A percentile compares a stretch with the other conserved stretches of the same genome.
Evolutionary conservation across 441 rosid species (phyloP).

Genomic region (Croton setiger): DNA sequence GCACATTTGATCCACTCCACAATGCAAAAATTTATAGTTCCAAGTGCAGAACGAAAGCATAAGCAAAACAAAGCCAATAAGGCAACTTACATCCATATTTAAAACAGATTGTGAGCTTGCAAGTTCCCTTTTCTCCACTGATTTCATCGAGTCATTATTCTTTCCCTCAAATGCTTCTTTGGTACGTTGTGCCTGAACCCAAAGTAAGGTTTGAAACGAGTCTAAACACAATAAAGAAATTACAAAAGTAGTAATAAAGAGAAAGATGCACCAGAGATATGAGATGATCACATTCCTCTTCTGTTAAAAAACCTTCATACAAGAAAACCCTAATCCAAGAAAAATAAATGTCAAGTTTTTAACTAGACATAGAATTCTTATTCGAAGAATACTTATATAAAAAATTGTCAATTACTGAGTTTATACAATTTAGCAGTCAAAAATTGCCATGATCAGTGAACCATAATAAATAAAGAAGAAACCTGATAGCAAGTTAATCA

Average conservation of each 20-base stretch:
- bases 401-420: background rate
- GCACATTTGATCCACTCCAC: background rate
- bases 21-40: background rate
- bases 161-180: constrained; percentile 26
- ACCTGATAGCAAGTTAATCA: constrained; percentile 14
- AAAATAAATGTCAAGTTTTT: constrained; percentile 26
- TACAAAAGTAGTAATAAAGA: background rate
- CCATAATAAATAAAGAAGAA: constrained; percentile 10
- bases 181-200: constrained; percentile 36
- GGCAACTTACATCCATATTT: constrained; percentile 42
- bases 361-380: constrained; percentile 6
- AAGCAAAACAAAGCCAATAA: background rate
- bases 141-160: constrained; percentile 25
- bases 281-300: constrained; percentile 82
- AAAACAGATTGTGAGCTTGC: constrained; percentile 34
- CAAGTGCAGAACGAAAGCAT: background rate
- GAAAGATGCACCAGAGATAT: constrained; percentile 47
- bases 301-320: constrained; percentile 58
- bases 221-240: background rate
- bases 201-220: constrained; percentile 16
- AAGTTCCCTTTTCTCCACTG: constrained; percentile 27
- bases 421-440: background rate
- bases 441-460: too few relatives aligned
- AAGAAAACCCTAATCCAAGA: constrained; percentile 62
- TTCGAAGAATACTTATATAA: background rate